These are phyloP conservation scores for Arachis monticola DNA, from an alignment of 331 rosid species.

Conservation along the genomic window DNA sequence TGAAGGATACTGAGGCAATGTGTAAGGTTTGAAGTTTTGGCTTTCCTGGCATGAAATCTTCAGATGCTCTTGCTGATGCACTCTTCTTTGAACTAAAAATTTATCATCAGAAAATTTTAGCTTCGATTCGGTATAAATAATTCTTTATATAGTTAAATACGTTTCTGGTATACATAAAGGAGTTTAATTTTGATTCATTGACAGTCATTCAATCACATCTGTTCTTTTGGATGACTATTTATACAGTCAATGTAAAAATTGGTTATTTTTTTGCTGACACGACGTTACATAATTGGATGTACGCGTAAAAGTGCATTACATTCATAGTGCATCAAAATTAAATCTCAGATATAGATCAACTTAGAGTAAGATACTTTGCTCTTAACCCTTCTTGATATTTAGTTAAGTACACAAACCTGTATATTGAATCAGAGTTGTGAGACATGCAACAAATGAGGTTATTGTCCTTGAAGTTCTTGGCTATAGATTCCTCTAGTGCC, in stretches of 20 bases:
- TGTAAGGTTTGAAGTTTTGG: constrained; percentile 78
- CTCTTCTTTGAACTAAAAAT: constrained; percentile 66
- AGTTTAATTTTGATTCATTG: too few relatives aligned
- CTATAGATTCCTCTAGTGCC: constrained; percentile 67
- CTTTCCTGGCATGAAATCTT: constrained; percentile 83
- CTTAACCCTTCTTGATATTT: too few relatives aligned
- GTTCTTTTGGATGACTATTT: too few relatives aligned
- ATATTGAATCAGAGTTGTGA: constrained; percentile 66
- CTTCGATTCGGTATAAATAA: not conserved
- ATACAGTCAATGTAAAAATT: too few relatives aligned
- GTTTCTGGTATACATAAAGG: too few relatives aligned
- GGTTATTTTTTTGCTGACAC: too few relatives aligned
- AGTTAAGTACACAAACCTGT: constrained; percentile 49
- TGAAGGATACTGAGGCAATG: constrained; percentile 69
- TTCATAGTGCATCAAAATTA: too few relatives aligned
- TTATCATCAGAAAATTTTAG: constrained; percentile 16
- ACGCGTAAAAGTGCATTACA: too few relatives aligned
- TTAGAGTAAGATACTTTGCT: too few relatives aligned
- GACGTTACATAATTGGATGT: too few relatives aligned
- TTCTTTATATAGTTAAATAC: not conserved
- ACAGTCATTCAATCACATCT: too few relatives aligned
- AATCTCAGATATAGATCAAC: too few relatives aligned
- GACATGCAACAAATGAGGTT: constrained; percentile 71
- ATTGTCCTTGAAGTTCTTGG: constrained; percentile 55
- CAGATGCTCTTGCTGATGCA: constrained; percentile 72